Evolutionary conservation across 768 basidiomycete genomes (phyloP), one percentile per base, ranked within the genome.

Genomic region (Phallus indusiatus): DNA sequence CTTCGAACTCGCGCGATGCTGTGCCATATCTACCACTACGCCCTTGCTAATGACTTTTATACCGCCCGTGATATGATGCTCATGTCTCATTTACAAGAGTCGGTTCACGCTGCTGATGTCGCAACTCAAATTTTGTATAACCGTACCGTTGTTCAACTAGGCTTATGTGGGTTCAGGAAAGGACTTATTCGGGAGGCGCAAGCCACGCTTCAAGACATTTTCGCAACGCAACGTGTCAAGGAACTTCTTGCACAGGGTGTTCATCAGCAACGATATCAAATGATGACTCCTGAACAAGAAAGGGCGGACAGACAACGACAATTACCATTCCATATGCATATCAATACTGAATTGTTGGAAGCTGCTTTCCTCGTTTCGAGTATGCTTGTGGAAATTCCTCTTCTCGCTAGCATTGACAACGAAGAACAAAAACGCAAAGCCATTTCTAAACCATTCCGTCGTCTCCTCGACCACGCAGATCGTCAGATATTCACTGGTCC

Each of bases 311-410:
- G 94, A 64, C 87, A 93, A 64, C 83, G 96, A 35, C 92, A 97
- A 66, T 79, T 99, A 21, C 96, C 96, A 28, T 99, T 98, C 86
- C 96, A 99, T 72, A 90, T 98, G 88, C 96, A 99, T 73, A 94
- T 98, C 74, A 99, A 98, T 75, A 92, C 96, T 14, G 96, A 98
- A 72, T 78, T 99, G 9, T 77, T 98, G 57, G 96, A 98, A 72
- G 94, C 94, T 18, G 96, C 93, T 0, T 99, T 98, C 78, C 80
- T 99, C 47, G 94, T 96, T 17, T 94, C 92, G 16, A 97, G 94
- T 74, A 99, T 99, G 96, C 81, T 99, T 37, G 88, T 97, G 42
- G 96, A 98, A 74, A 94, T 99, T 17, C 96, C 96, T 2, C 74
- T 97, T 21, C 76, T 98, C 17, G 96, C 96, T 3, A 93, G 89